Percentiles rank a stretch among this genome's conserved stretches.
These are phyloP conservation scores for Phaeosphaeria sp. DNA, from an alignment of 2,329 filamentous ascomycete genomes.

Conservation along the genomic window DNA sequence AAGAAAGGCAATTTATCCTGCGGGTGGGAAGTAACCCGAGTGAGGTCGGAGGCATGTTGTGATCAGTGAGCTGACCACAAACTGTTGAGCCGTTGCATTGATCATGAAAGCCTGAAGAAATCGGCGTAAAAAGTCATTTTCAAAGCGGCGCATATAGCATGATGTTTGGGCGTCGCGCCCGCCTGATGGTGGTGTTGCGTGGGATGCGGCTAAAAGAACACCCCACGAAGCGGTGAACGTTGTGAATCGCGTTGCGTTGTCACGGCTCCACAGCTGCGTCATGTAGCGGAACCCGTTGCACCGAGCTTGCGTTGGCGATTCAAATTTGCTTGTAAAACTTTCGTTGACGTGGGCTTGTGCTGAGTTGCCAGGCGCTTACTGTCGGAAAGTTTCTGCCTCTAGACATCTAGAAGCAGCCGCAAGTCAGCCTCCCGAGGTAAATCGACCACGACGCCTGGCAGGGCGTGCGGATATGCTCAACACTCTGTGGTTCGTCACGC, in stretches of 20 bases:
- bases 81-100: neutral
- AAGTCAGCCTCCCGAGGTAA: conserved; percentile 20
- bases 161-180: conserved; percentile 10
- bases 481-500: conserved; percentile 4
- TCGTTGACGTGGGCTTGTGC: conserved; percentile 26
- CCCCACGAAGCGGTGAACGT: conserved; percentile 42
- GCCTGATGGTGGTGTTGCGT: conserved; percentile 11
- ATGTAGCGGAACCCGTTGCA: conserved; percentile 22
- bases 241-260: conserved; percentile 25
- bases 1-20: too few species aligned
- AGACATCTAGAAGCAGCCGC: conserved; percentile 28
- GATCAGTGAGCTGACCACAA: too few species aligned
- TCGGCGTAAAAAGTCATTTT: neutral
- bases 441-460: neutral
- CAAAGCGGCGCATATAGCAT: conserved; percentile 4
- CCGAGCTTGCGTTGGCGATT: conserved; percentile 24
- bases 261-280: conserved; percentile 30
- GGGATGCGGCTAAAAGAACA: conserved; percentile 35
- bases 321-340: conserved; percentile 20
- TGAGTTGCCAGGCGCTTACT: conserved; percentile 33
- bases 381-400: conserved; percentile 16
- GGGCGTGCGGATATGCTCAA: neutral
- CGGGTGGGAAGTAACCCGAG: neutral
- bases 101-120: neutral
- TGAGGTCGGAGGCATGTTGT: too few species aligned